Evolutionary conservation across 495 filamentous ascomycete species (phyloP), one percentile per base, ranked within the genome.

Genomic region (Daldinia loculata): DNA sequence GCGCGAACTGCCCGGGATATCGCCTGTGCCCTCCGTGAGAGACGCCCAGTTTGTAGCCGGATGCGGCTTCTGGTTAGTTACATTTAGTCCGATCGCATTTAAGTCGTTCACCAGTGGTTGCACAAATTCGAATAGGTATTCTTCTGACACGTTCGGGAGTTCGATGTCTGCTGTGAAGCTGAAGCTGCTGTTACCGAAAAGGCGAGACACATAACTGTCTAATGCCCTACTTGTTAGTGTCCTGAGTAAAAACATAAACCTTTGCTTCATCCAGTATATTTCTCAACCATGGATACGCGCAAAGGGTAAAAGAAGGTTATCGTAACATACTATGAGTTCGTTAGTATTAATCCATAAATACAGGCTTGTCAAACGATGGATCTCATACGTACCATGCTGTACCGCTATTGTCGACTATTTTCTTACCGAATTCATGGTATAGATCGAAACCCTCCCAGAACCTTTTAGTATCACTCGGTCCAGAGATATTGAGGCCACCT

Each of bases 41-140:
- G 50, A 67, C 8, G 34, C n/a, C 63, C 74, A 75, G 71, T 78
- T 78, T 12, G 73, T 58, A 8, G 71, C 64, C 3, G 74, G 53
- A 11, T 17, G 43, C 4, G 72, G 66, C 26, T 4, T 14, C 11
- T 34, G 27, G 29, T 26, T 58, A 22, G 80, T 68, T 22, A 80
- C 41, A 64, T 75, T 70, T 52, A 80, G 65, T 2, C 77, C 77
- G 4, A 72, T 27, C n/a, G 72, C 70, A 4, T 64, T 36, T 5
- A 83, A 79, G 7, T 82, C 74, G 36, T 80, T 69, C 71, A 80
- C 80, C 58, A 85, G 79, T 3, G 86, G 84, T 56, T 78, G 64
- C 7, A 86, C 75, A 29, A 87, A 79, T n/a, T 74, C 56, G 9
- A 76, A 71, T 41, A 79, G 74, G 26, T 79, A 57, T n/a, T 73